A percentile compares a stretch with the other conserved stretches of the same genome.
These are phyloP conservation scores for Cystofilobasidium macerans DNA, from an alignment of 768 basidiomycete species.

Conservation along the genomic window DNA sequence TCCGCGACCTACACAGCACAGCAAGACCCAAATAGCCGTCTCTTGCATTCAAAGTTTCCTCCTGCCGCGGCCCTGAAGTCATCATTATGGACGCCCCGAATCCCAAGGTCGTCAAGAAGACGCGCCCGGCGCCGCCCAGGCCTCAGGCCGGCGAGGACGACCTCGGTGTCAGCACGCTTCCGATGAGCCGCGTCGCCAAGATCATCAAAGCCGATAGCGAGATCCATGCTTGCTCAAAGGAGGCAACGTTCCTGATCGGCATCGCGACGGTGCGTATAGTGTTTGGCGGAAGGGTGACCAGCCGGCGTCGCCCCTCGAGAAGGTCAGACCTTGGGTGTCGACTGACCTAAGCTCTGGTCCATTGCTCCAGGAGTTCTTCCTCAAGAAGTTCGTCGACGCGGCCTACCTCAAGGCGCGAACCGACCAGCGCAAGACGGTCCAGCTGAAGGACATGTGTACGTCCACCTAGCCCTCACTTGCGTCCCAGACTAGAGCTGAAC, in stretches of 20 bases:
- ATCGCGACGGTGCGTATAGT: conserved; percentile 12
- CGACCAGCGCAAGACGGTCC: conserved; percentile 17
- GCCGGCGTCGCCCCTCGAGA: not conserved
- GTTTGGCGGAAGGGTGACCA: no score
- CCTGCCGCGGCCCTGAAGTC: no score
- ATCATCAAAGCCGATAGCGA: conserved; percentile 26
- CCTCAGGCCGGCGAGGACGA: not conserved
- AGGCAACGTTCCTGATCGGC: conserved; percentile 19
- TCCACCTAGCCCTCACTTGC: not conserved
- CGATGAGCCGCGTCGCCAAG: conserved; percentile 15
- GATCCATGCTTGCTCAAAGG: conserved; percentile 17
- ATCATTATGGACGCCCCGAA: not conserved
- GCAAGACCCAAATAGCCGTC: no score
- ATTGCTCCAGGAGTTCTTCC: conserved; percentile 23
- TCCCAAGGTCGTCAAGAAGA: not conserved
- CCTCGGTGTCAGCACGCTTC: not conserved
- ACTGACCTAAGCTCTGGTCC: no score
- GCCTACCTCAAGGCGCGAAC: conserved; percentile 14
- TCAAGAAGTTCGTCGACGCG: conserved; percentile 16
- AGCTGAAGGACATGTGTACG: conserved; percentile 19
- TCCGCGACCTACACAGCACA: no score
- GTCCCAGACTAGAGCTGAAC: not conserved
- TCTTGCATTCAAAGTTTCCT: no score
- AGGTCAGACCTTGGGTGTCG: no score
- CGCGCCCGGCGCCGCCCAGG: not conserved